phyloP scores from a whole-genome alignment of 2,329 filamentous ascomycete species.

The Microdochium nivale region DNA sequence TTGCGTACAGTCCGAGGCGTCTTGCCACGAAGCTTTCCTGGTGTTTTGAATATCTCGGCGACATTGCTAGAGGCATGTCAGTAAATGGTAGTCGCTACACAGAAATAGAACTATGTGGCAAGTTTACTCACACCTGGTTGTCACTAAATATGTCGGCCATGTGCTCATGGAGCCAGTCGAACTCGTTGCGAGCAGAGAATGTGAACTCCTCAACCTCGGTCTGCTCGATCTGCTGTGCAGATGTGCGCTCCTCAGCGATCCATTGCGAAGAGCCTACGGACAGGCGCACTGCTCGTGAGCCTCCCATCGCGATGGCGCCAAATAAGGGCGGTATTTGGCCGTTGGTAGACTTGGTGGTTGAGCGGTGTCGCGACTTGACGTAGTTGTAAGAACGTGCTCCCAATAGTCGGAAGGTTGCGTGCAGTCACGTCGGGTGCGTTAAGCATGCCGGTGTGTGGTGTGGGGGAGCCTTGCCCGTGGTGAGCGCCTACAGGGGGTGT shows the following conservation, averaged over 20 bases:
- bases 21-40: conserved; percentile 73
- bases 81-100: conserved; percentile 8
- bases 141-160: conserved; percentile 90
- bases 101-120: background rate
- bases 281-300: conserved; percentile 36
- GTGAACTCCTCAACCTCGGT: conserved; percentile 89
- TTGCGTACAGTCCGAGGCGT: conserved; percentile 67
- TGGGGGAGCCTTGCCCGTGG: background rate
- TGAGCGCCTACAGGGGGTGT: background rate
- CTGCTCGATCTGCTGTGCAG: conserved; percentile 65
- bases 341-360: too few relatives aligned
- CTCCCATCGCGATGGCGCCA: conserved; percentile 17
- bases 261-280: conserved; percentile 77
- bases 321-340: too few relatives aligned
- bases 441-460: background rate
- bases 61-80: conserved; percentile 58
- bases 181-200: conserved; percentile 84
- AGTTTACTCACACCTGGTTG: conserved; percentile 66
- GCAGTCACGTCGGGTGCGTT: background rate
- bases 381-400: too few relatives aligned
- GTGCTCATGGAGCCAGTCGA: conserved; percentile 98
- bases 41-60: conserved; percentile 92
- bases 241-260: conserved; percentile 76
- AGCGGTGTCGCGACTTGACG: too few relatives aligned
- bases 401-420: background rate